Evolutionary conservation across 192 early-diverging fungal genomes (phyloP).

Genomic region (Coemansia sp.): DNA sequence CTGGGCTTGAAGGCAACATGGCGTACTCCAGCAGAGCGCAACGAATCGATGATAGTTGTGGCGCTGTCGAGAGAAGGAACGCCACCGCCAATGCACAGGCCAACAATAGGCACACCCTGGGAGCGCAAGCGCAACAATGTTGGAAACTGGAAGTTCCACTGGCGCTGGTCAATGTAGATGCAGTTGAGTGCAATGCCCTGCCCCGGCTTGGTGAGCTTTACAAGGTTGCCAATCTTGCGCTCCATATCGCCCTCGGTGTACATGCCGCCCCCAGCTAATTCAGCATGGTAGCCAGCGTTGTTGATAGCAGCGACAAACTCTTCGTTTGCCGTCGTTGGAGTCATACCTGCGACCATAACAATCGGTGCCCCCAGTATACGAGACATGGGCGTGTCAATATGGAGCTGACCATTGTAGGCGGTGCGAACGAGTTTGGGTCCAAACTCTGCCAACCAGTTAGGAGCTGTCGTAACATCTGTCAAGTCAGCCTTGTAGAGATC

Average conservation of each 20-base stretch:
- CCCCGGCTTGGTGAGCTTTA: slow-evolving; percentile 68
- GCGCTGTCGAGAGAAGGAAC: slow-evolving; percentile 86
- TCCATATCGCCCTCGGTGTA: slow-evolving; percentile 72
- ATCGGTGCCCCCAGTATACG: slow-evolving; percentile 82
- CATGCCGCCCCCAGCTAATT: slow-evolving; percentile 90
- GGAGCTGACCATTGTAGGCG: slow-evolving; percentile 56
- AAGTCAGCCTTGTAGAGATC: slow-evolving; percentile 70
- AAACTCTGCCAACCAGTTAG: slow-evolving; percentile 85
- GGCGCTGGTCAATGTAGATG: slow-evolving; percentile 83
- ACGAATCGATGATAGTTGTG: slow-evolving; percentile 71
- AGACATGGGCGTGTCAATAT: slow-evolving; percentile 85
- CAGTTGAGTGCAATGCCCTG: slow-evolving; percentile 90
- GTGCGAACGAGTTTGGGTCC: slow-evolving; percentile 78
- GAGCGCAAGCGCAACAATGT: slow-evolving; percentile 72
- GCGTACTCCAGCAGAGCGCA: slow-evolving; percentile 74
- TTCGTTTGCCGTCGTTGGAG: slow-evolving; percentile 77
- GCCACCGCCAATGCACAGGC: slow-evolving; percentile 89
- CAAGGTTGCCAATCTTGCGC: slow-evolving; percentile 70
- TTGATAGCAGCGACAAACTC: slow-evolving; percentile 79
- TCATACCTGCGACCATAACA: slow-evolving; percentile 97
- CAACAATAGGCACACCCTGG: slow-evolving; percentile 86
- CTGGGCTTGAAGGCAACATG: slow-evolving; percentile 88
- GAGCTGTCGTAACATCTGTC: slow-evolving; percentile 67
- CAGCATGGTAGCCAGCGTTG: slow-evolving; percentile 89
- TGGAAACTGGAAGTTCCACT: slow-evolving; percentile 85